phyloP scores from a whole-genome alignment of 2,329 filamentous ascomycete species.

The Colletotrichum salicis region DNA sequence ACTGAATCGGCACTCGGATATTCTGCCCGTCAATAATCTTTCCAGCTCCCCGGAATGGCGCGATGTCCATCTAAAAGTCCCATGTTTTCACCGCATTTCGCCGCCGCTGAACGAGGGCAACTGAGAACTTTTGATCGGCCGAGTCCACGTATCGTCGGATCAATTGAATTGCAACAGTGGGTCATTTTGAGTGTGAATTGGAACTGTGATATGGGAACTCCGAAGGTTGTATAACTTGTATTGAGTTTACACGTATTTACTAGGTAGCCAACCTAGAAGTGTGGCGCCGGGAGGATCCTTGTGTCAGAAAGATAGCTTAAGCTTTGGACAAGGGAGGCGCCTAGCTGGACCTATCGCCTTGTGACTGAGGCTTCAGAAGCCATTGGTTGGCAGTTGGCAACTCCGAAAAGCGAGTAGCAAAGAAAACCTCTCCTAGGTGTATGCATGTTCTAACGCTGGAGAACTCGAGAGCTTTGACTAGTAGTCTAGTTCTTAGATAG shows the following conservation, averaged over 20 bases:
- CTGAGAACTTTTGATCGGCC: neutral
- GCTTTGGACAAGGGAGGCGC: too few species aligned
- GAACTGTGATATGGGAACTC: neutral
- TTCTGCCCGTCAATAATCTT: neutral
- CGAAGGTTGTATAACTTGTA: neutral
- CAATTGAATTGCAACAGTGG: neutral
- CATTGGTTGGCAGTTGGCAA: neutral
- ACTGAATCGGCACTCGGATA: neutral
- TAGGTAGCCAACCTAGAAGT: neutral
- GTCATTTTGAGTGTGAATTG: neutral
- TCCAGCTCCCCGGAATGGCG: neutral
- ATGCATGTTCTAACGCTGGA: neutral
- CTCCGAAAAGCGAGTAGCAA: neutral
- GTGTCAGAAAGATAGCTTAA: neutral
- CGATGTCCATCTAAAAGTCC: neutral
- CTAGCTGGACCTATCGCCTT: too few species aligned
- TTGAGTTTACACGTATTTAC: neutral
- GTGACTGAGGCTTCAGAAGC: too few species aligned
- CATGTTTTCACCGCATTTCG: neutral
- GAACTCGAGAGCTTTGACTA: neutral
- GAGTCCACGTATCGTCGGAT: neutral
- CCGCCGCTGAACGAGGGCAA: neutral
- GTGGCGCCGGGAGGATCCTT: neutral
- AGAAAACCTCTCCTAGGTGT: neutral
- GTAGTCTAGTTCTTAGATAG: too few species aligned